These are phyloP conservation scores for Magnolia changhungtana DNA, from an alignment of 164 flowering plant species.

Conservation along the genomic window DNA sequence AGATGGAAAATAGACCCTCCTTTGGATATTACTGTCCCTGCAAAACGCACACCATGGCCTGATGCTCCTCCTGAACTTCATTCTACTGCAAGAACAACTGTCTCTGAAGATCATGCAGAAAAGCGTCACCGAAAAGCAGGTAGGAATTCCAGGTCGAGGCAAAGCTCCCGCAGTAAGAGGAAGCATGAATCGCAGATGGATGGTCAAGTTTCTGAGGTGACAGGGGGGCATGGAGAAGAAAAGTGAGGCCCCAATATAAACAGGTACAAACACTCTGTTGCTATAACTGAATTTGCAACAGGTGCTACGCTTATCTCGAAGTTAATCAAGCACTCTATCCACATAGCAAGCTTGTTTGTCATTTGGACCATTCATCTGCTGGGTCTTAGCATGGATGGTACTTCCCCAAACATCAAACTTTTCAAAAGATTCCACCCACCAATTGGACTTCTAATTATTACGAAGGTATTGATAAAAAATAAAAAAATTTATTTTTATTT, in stretches of 20 bases:
- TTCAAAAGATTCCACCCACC: neutral
- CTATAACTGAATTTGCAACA: neutral
- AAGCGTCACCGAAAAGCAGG: slow-evolving; percentile 40
- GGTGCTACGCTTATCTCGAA: too few relatives aligned
- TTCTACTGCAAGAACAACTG: slow-evolving; percentile 28
- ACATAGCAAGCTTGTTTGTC: too few relatives aligned
- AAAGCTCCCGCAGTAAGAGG: slow-evolving; percentile 55
- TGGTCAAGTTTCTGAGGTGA: slow-evolving; percentile 26
- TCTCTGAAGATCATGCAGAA: slow-evolving; percentile 35
- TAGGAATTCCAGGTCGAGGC: slow-evolving; percentile 47
- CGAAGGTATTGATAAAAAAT: too few relatives aligned
- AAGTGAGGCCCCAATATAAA: neutral
- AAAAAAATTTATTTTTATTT: too few relatives aligned
- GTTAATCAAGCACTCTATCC: too few relatives aligned
- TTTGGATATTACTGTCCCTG: slow-evolving; percentile 81
- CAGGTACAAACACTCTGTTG: neutral
- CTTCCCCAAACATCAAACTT: neutral
- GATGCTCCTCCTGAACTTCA: slow-evolving; percentile 92
- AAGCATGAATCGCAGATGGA: slow-evolving; percentile 53
- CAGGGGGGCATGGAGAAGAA: slow-evolving; percentile 28
- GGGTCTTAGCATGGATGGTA: neutral
- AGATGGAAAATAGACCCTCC: slow-evolving; percentile 93
- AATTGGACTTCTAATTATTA: too few relatives aligned
- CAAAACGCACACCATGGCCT: slow-evolving; percentile 97
- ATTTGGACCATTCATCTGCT: neutral